Evolutionary conservation across 345 rosid genomes (phyloP), one percentile per base, ranked within the genome.

Genomic region (Excoecaria agallocha): DNA sequence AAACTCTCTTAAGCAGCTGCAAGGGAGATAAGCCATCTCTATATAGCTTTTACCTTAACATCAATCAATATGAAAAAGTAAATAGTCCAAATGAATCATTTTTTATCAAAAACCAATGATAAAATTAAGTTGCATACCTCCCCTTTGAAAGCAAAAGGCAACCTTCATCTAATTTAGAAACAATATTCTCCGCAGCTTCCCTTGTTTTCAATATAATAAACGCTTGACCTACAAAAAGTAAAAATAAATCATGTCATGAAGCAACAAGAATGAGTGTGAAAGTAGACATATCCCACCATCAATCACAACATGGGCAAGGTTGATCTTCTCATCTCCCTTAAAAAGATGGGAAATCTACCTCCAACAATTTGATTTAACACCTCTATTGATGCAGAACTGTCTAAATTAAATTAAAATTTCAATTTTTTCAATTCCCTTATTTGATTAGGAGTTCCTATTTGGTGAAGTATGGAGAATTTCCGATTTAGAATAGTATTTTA

Each of bases 81-180:
- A 64, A 45, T 39, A 8, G 11, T 45, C 38, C 12, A 68, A 15
- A 12, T 4, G 8, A 71, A 71, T 25, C 19, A 16, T 11, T 11
- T 48, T 67, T 54, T 51, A 19, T n/a, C 45, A 63, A 70, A 69
- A 24, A 48, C 12, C 62, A 15, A 0, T 43, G 39, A 62, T 24
- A 37, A 37, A 9, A 37, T 51, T 49, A 15, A 73, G 71, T 46
- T 60, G 61, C 46, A 70, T 87, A 95, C 98, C 96, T 93, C 80
- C 90, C 89, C 84, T 86, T 87, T 67, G 94, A 81, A 72, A 91
- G 89, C 82, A 91, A 45, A 68, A 95, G 83, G 82, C 97, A 95
- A 66, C 84, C 84, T 61, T 85, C 77, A 19, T 85, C 80, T 77
- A 93, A 80, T 79, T 84, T 84, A 49, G 16, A n/a, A 66, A 89